Conservation (phyloP, 2,329 filamentous ascomycete species). For the Aureobasidium sp. region DNA sequence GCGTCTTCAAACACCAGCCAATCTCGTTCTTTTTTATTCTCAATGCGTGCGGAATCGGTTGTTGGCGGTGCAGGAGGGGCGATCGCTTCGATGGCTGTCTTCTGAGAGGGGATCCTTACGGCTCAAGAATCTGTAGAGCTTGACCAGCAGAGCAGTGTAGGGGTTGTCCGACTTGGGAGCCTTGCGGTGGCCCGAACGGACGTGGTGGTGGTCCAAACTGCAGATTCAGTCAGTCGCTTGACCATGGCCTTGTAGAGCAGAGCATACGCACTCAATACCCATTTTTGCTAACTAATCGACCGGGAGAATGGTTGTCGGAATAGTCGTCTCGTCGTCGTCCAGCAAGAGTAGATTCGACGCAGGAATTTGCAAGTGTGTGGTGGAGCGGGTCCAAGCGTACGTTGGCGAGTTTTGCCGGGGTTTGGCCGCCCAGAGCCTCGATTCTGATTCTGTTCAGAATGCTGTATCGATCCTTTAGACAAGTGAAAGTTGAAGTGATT, state of each 20-base stretch:
- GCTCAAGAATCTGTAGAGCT: conserved; percentile 41
- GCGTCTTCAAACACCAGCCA: conserved; percentile 2
- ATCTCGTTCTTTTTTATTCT: not conserved
- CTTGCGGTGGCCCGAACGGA: conserved; percentile 55
- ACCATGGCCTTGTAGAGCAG: too few relatives aligned
- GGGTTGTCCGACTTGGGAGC: conserved; percentile 66
- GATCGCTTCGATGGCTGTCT: not conserved
- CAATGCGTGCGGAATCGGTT: not conserved
- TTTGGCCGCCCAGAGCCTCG: not conserved
- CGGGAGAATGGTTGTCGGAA: conserved; percentile 8
- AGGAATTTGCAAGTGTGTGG: not conserved
- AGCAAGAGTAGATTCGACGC: not conserved
- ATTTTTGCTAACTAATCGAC: conserved; percentile 6
- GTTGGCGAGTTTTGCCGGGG: not conserved
- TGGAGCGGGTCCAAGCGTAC: not conserved
- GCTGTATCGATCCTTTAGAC: not conserved
- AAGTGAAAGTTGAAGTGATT: not conserved
- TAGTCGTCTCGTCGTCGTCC: conserved; percentile 7
- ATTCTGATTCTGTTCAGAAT: too few relatives aligned
- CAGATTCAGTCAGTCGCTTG: too few relatives aligned
- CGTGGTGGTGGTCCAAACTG: conserved; percentile 52
- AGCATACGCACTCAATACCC: conserved; percentile 14
- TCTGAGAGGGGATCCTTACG: conserved; percentile 16
- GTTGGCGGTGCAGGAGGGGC: not conserved
- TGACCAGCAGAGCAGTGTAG: conserved; percentile 65